These are phyloP conservation scores for Eutrema heterophyllum DNA, from an alignment of 345 rosid genomes.

Conservation along the genomic window DNA sequence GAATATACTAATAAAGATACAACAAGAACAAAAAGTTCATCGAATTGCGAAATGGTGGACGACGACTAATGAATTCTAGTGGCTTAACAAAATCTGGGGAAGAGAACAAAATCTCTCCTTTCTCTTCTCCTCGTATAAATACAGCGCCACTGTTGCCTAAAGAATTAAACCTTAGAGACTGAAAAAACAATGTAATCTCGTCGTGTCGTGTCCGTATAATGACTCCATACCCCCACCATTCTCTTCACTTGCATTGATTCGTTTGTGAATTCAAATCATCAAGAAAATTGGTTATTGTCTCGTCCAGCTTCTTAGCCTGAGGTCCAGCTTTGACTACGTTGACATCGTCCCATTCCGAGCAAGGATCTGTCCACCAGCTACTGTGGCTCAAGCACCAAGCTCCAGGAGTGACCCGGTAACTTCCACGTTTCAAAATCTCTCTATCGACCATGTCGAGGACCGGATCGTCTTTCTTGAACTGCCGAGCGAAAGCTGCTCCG, in stretches of 20 bases:
- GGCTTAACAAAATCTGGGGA: slow-evolving; percentile 13
- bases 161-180: slow-evolving; percentile 36
- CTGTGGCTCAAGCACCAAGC: slow-evolving; percentile 85
- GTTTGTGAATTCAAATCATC: slow-evolving; percentile 62
- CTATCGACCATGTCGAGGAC: slow-evolving; percentile 68
- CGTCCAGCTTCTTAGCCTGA: slow-evolving; percentile 64
- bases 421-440: slow-evolving; percentile 68
- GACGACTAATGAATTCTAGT: not conserved
- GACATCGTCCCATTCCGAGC: slow-evolving; percentile 93
- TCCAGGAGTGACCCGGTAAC: slow-evolving; percentile 57
- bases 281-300: slow-evolving; percentile 58
- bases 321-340: slow-evolving; percentile 76
- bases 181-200: slow-evolving; percentile 34
- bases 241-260: slow-evolving; percentile 83
- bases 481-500: slow-evolving; percentile 89
- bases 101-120: slow-evolving; percentile 21
- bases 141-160: slow-evolving; percentile 32
- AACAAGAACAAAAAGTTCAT: slow-evolving; percentile 5
- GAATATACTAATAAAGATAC: not conserved
- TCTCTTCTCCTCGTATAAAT: slow-evolving; percentile 30
- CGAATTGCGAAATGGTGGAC: slow-evolving; percentile 6
- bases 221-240: slow-evolving; percentile 18
- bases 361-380: slow-evolving; percentile 84
- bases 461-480: slow-evolving; percentile 65
- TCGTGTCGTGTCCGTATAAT: slow-evolving; percentile 24